Evolutionary conservation across 305 asterid species (phyloP), one percentile per base, ranked within the genome.

Genomic region (Fraxinus paxiana): DNA sequence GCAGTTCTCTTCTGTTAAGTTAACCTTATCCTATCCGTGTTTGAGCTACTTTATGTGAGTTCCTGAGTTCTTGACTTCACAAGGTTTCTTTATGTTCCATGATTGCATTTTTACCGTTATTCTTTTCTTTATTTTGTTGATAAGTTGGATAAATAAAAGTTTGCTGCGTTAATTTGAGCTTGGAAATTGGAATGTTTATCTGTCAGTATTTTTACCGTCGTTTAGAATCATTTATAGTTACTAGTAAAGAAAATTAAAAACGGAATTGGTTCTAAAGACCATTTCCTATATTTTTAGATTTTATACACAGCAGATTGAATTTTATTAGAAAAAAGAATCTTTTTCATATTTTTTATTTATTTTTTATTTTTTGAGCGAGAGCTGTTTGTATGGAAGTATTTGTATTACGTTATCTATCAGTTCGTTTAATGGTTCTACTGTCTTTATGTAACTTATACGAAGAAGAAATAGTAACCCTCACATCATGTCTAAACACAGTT

Each of bases 401-500:
- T 67, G 33, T 26, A 24, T 67, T 10, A 17, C 0, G 1, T n/a
- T 71, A 31, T 31, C 69, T n/a, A 48, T n/a, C 46, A 3, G 46
- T 82, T 75, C 0, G 37, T 75, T 77, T 79, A 20, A 76, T 63
- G 28, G 61, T 72, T 75, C 48, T 75, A 74, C 18, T 35, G 46
- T 20, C 75, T 81, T 75, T 82, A 1, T n/a, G 69, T 80, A 26
- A 22, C 65, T 75, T 69, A 56, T 67, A 73, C n/a, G 51, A 56
- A 41, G 17, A 34, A 38, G 61, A 61, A 26, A 24, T 46, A 70
- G 73, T 82, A 69, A 81, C 78, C 80, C 77, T 54, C 82, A 13
- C 54, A 35, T 41, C 15, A 65, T 30, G 51, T 20, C 37, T 79
- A 79, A 41, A 73, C 73, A 78, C 89, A 95, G 99, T 87, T 95